Percentiles rank a stretch among this genome's conserved stretches.
Evolutionary conservation across 2,329 filamentous ascomycete genomes (phyloP).

Genomic region (Penicillium brasilianum): DNA sequence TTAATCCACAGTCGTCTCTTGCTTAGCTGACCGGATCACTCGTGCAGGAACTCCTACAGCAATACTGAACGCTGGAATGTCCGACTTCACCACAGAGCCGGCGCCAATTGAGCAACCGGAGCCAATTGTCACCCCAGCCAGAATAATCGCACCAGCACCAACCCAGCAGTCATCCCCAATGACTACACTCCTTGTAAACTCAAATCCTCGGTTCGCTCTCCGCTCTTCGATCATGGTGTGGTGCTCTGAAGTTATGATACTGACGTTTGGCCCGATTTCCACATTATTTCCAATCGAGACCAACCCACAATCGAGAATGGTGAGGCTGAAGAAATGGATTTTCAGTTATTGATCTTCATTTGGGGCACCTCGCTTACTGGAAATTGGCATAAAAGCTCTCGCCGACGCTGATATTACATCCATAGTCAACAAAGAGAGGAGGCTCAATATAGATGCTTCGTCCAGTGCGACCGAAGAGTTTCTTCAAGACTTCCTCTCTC

Average conservation of each 20-base stretch:
- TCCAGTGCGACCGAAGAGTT: constrained; percentile 3
- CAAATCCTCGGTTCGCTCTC: constrained; percentile 72
- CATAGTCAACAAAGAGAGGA: constrained; percentile 75
- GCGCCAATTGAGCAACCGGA: constrained; percentile 74
- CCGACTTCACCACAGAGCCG: constrained; percentile 71
- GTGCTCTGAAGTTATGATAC: constrained; percentile 74
- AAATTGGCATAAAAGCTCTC: constrained; percentile 74
- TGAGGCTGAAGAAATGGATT: constrained; percentile 33
- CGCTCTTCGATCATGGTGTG: constrained; percentile 69
- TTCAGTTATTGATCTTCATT: not conserved
- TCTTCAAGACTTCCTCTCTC: not conserved
- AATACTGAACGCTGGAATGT: constrained; percentile 37
- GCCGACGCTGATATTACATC: constrained; percentile 73
- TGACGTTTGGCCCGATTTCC: constrained; percentile 75
- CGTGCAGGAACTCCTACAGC: constrained; percentile 3
- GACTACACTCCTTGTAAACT: constrained; percentile 56
- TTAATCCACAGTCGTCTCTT: not conserved
- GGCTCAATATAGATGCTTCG: constrained; percentile 56
- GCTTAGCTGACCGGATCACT: not conserved
- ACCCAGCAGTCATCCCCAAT: constrained; percentile 82
- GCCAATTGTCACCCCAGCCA: constrained; percentile 78
- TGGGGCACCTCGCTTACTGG: constrained; percentile 54
- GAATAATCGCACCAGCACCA: constrained; percentile 70
- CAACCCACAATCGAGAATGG: constrained; percentile 69
- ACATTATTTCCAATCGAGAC: constrained; percentile 76